A percentile compares a stretch with the other conserved stretches of the same genome.
Evolutionary conservation across 805 yeast species (phyloP).

Genomic region (Saturnispora galanensis): DNA sequence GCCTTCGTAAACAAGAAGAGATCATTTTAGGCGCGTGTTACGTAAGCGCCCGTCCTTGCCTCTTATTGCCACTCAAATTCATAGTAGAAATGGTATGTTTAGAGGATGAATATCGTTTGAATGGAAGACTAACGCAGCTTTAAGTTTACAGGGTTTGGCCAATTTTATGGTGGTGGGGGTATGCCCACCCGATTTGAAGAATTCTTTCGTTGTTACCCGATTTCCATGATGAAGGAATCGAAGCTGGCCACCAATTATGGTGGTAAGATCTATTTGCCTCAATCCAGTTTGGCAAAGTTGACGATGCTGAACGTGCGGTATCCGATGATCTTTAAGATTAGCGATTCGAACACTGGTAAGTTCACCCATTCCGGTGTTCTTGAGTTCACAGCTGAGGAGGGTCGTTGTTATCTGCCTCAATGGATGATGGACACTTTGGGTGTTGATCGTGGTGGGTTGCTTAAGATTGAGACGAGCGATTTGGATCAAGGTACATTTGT

Average conservation of each 20-base stretch:
- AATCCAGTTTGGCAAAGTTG: conserved; percentile 79
- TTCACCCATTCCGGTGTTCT: conserved; percentile 87
- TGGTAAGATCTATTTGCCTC: conserved; percentile 92
- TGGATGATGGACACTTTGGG: conserved; percentile 88
- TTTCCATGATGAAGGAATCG: conserved; percentile 77
- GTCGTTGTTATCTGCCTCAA: conserved; percentile 85
- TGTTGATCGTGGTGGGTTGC: conserved; percentile 68
- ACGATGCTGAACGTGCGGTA: conserved; percentile 88
- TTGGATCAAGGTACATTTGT: conserved; percentile 82
- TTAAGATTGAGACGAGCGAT: conserved; percentile 67
- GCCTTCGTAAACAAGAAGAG: too few relatives aligned
- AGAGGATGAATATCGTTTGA: neutral
- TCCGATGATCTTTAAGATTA: conserved; percentile 87
- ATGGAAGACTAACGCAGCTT: conserved; percentile 5
- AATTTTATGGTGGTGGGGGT: conserved; percentile 12
- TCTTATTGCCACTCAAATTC: neutral
- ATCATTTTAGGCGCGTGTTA: too few relatives aligned
- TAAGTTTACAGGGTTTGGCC: conserved; percentile 20
- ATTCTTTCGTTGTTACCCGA: conserved; percentile 85
- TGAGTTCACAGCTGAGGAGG: conserved; percentile 96
- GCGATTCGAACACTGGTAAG: conserved; percentile 46
- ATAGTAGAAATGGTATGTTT: conserved; percentile 9
- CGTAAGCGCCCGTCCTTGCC: too few relatives aligned
- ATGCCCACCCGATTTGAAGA: conserved; percentile 54
- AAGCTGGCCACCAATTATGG: conserved; percentile 77